Conservation (phyloP, 768 basidiomycete species). For the Pholiota conissans region DNA sequence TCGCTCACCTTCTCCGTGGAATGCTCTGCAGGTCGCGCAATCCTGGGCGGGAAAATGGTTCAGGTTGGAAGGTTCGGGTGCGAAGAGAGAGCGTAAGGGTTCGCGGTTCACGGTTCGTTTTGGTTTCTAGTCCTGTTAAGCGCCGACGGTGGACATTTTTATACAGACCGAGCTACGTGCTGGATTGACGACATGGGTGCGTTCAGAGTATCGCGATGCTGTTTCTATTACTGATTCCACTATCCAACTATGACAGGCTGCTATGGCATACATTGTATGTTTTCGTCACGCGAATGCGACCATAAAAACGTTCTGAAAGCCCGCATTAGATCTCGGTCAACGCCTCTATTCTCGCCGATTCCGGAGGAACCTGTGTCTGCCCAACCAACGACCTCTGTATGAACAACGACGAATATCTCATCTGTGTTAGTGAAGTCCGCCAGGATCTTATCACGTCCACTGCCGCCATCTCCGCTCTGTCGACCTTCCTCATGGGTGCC, state of each 20-base stretch:
- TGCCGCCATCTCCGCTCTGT: constrained; percentile 71
- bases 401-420: constrained; percentile 9
- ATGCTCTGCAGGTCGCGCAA: constrained; percentile 38
- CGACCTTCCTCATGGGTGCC: constrained; percentile 83
- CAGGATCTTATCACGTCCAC: constrained; percentile 83
- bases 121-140: background rate
- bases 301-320: background rate
- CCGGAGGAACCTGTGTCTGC: constrained; percentile 84
- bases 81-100: constrained; percentile 58
- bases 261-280: constrained; percentile 83
- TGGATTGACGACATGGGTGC: constrained; percentile 79
- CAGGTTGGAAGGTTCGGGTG: constrained; percentile 70
- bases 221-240: constrained; percentile 1
- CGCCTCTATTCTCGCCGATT: constrained; percentile 71
- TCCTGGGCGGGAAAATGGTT: constrained; percentile 66
- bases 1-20: background rate
- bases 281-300: background rate
- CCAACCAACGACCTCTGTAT: constrained; percentile 41
- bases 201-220: constrained; percentile 20
- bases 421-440: constrained; percentile 56
- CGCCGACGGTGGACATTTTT: background rate
- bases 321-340: constrained; percentile 75
- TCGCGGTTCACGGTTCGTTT: constrained; percentile 56
- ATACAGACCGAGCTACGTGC: constrained; percentile 74
- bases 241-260: constrained; percentile 44